phyloP scores from a whole-genome alignment of 441 rosid species.

The Pelargonium myrrhifolium region DNA sequence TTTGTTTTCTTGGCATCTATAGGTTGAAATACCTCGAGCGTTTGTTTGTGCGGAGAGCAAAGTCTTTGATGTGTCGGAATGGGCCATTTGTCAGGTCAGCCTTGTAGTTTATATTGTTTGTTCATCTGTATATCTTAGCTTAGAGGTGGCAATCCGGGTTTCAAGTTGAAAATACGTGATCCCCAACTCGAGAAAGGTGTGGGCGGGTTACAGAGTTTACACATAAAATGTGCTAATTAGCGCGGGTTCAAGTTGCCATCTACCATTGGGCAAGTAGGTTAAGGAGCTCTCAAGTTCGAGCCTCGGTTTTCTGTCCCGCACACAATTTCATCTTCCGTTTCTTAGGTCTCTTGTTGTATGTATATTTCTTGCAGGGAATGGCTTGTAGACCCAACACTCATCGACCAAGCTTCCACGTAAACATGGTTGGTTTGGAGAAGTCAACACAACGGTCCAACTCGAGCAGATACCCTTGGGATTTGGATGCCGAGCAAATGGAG shows the following conservation, averaged over 20 bases:
- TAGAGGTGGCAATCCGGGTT: too few species aligned
- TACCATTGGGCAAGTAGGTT: too few species aligned
- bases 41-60: conserved; percentile 99
- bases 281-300: too few species aligned
- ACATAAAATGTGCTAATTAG: too few species aligned
- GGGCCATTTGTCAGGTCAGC: conserved; percentile 94
- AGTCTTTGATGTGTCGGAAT: conserved; percentile 95
- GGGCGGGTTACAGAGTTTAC: too few species aligned
- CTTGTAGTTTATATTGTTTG: neutral
- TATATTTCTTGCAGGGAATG: conserved; percentile 59
- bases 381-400: conserved; percentile 94
- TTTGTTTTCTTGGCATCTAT: conserved; percentile 17
- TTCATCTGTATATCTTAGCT: too few species aligned
- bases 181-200: too few species aligned
- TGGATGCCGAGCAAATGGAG: conserved; percentile 90
- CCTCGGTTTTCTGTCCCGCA: too few species aligned
- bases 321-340: too few species aligned
- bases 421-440: conserved; percentile 90
- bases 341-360: neutral
- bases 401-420: conserved; percentile 92
- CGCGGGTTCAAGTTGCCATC: too few species aligned
- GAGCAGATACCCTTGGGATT: conserved; percentile 83
- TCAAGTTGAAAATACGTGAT: too few species aligned
- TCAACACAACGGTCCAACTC: conserved; percentile 71
- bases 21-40: conserved; percentile 97